Percentiles rank a stretch among this genome's conserved stretches.
These are phyloP conservation scores for Aureococcus anophagefferens DNA, from an alignment of 108 stramenopile genomes.

Conservation along the genomic window DNA sequence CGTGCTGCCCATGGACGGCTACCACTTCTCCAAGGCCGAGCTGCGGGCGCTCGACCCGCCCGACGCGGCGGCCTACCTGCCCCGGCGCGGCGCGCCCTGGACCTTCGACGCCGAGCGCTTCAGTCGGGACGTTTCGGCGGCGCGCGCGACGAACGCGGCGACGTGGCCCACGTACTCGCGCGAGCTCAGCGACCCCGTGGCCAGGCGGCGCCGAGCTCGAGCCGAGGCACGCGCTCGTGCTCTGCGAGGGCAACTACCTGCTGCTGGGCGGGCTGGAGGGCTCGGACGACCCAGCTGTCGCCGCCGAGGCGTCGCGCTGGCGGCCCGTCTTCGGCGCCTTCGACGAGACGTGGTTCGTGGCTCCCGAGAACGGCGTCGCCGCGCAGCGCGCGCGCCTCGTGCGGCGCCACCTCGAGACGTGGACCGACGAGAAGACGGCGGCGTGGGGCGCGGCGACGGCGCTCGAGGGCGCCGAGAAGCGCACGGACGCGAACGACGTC, in stretches of 20 bases:
- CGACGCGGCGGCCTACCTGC: constrained; percentile 1
- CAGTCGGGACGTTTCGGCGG: constrained; percentile 26
- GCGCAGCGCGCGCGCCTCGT: constrained; percentile 42
- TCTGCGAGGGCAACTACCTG: constrained; percentile 62
- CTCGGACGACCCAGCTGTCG: background rate
- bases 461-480: constrained; percentile 26
- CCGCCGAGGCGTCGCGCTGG: constrained; percentile 38
- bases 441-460: constrained; percentile 43
- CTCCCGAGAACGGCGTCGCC: constrained; percentile 17
- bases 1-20: constrained; percentile 63
- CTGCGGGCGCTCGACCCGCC: constrained; percentile 16
- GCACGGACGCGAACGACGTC: constrained; percentile 53
- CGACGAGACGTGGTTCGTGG: constrained; percentile 63
- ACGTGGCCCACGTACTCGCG: constrained; percentile 49
- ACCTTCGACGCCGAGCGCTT: constrained; percentile 56
- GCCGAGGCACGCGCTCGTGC: constrained; percentile 39
- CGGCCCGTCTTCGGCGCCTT: constrained; percentile 34
- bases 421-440: constrained; percentile 45
- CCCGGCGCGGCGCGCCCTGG: constrained; percentile 54
- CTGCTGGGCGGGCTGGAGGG: constrained; percentile 11
- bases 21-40: constrained; percentile 42
- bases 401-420: constrained; percentile 45
- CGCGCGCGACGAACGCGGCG: constrained; percentile 27
- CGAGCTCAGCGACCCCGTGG: constrained; percentile 49
- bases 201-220: constrained; percentile 31